Conservation (phyloP, 1,284 basidiomycete species). For the Ceratobasidium sp. region DNA sequence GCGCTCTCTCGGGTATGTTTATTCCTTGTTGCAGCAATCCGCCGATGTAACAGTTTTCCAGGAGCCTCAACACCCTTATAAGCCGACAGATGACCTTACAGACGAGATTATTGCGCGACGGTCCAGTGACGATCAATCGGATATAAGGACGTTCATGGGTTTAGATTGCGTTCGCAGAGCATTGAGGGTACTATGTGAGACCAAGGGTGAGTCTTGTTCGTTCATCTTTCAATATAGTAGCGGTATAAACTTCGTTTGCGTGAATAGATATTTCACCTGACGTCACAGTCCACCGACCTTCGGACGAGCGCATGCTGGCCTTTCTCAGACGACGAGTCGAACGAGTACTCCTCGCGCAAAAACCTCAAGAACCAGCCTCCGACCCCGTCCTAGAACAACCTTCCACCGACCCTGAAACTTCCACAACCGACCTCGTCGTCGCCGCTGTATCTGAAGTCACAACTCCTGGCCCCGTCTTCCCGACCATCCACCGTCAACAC, state of each 20-base stretch:
- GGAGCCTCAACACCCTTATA: slow-evolving; percentile 60
- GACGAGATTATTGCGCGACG: slow-evolving; percentile 64
- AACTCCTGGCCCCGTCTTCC: not conserved
- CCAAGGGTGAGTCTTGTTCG: slow-evolving; percentile 62
- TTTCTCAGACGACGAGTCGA: slow-evolving; percentile 68
- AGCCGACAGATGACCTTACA: slow-evolving; percentile 74
- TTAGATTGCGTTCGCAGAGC: slow-evolving; percentile 64
- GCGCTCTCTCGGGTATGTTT: slow-evolving; percentile 48
- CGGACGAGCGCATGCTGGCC: slow-evolving; percentile 62
- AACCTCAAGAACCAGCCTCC: slow-evolving; percentile 43
- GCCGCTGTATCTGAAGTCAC: slow-evolving; percentile 16
- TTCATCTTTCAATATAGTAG: not conserved
- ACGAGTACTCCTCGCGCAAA: slow-evolving; percentile 56
- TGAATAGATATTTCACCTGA: slow-evolving; percentile 71
- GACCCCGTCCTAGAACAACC: no score
- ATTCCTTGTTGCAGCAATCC: not conserved
- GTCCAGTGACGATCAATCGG: slow-evolving; percentile 51
- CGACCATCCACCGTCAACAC: slow-evolving; percentile 29
- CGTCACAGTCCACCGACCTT: slow-evolving; percentile 74
- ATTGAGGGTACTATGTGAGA: slow-evolving; percentile 69
- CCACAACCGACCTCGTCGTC: no score
- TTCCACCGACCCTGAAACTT: no score
- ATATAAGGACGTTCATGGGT: slow-evolving; percentile 41
- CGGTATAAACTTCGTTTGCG: not conserved
- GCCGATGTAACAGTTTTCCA: slow-evolving; percentile 49